Conservation (phyloP, 2,329 filamentous ascomycete species). For the Aspergillus latus region DNA sequence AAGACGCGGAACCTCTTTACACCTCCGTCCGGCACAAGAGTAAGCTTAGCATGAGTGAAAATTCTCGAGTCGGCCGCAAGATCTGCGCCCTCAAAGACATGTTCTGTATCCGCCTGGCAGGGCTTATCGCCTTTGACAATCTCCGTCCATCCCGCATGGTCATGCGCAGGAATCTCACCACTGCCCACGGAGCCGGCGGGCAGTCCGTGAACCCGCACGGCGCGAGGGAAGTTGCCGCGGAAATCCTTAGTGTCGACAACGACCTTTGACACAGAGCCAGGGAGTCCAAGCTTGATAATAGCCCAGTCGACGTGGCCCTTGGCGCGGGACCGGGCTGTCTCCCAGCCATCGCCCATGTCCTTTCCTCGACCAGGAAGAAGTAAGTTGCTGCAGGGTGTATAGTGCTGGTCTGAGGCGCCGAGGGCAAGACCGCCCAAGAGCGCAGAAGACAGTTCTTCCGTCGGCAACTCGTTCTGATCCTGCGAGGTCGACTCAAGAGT, state of each 20-base stretch:
- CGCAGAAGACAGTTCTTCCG: slow-evolving; percentile 44
- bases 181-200: slow-evolving; percentile 18
- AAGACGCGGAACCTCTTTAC: slow-evolving; percentile 83
- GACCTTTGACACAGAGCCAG: slow-evolving; percentile 39
- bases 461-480: neutral
- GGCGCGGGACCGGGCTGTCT: slow-evolving; percentile 41
- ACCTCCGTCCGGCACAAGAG: slow-evolving; percentile 90
- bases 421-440: slow-evolving; percentile 43
- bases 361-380: slow-evolving; percentile 45
- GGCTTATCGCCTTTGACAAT: slow-evolving; percentile 38
- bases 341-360: slow-evolving; percentile 49
- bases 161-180: slow-evolving; percentile 32
- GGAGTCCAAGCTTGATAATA: slow-evolving; percentile 40
- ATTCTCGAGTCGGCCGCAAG: slow-evolving; percentile 62
- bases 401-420: slow-evolving; percentile 44
- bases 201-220: slow-evolving; percentile 41
- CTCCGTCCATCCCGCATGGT: slow-evolving; percentile 39
- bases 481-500: slow-evolving; percentile 15
- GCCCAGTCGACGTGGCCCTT: slow-evolving; percentile 46
- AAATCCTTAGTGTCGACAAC: slow-evolving; percentile 49
- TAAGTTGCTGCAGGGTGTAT: slow-evolving; percentile 41
- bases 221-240: slow-evolving; percentile 46
- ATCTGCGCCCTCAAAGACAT: slow-evolving; percentile 40
- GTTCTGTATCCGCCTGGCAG: slow-evolving; percentile 43
- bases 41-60: slow-evolving; percentile 83